Conservation (phyloP, 2,329 filamentous ascomycete genomes). For the Rutstroemia sydowiana region DNA sequence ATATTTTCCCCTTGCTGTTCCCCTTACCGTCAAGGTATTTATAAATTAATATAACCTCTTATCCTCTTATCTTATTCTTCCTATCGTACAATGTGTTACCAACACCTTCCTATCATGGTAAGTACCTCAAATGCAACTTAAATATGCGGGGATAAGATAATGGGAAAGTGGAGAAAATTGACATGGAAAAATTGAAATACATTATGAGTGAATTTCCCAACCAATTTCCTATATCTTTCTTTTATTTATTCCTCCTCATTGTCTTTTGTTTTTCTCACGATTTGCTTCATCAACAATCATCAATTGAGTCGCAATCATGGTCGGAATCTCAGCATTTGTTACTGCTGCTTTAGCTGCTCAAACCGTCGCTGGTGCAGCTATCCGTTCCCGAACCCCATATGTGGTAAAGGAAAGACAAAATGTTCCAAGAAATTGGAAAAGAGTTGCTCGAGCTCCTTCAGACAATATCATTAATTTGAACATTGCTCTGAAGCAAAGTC, state of each 20-base stretch:
- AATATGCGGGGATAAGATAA: background rate
- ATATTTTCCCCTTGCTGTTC: no score
- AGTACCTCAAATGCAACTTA: background rate
- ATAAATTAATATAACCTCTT: no score
- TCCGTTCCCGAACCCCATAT: slow-evolving; percentile 30
- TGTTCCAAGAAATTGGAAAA: slow-evolving; percentile 44
- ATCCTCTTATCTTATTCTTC: no score
- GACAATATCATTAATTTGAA: slow-evolving; percentile 45
- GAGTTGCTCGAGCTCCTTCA: slow-evolving; percentile 39
- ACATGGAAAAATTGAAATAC: background rate
- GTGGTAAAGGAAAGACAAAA: slow-evolving; percentile 48
- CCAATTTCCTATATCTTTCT: background rate
- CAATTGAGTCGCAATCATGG: slow-evolving; percentile 5
- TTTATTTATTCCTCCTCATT: background rate
- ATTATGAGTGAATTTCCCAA: background rate
- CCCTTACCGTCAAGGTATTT: no score
- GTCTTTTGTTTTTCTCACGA: background rate
- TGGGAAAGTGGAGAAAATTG: background rate
- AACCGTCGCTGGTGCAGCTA: slow-evolving; percentile 4
- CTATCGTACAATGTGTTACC: no score
- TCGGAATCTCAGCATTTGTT: slow-evolving; percentile 4
- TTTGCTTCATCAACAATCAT: background rate
- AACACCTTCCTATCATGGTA: no score
- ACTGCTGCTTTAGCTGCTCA: slow-evolving; percentile 10
- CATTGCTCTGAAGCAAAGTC: slow-evolving; percentile 51